These are phyloP conservation scores for Bifiguratus adelaidae DNA, from an alignment of 192 early-diverging fungal genomes.

Conservation along the genomic window DNA sequence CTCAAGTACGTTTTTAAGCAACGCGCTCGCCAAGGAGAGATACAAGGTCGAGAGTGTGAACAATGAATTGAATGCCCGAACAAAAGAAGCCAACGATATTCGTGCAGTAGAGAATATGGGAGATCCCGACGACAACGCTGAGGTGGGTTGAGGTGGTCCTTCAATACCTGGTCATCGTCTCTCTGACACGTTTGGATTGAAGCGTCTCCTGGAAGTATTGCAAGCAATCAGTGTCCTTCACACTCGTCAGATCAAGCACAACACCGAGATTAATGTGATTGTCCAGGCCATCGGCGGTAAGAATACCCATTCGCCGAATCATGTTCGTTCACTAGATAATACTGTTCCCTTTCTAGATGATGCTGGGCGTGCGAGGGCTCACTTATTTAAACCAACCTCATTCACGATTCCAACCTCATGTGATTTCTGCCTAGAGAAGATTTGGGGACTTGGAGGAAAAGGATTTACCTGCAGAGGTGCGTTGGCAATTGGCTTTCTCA, in stretches of 20 bases:
- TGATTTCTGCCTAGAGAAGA: constrained; percentile 59
- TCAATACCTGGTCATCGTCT: no score
- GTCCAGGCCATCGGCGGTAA: constrained; percentile 53
- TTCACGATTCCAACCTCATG: constrained; percentile 70
- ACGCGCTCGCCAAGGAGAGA: constrained; percentile 25
- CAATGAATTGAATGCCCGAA: not conserved
- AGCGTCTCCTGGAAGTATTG: constrained; percentile 40
- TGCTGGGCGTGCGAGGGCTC: constrained; percentile 32
- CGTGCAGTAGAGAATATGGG: no score
- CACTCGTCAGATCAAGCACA: constrained; percentile 25
- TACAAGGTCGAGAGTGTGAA: constrained; percentile 41
- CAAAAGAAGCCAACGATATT: constrained; percentile 1
- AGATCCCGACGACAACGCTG: not conserved
- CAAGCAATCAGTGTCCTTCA: constrained; percentile 39
- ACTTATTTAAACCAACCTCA: constrained; percentile 56
- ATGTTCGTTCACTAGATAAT: not conserved
- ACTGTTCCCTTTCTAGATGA: constrained; percentile 22
- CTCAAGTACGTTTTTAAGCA: no score
- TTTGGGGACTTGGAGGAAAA: constrained; percentile 71
- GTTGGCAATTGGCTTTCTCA: not conserved
- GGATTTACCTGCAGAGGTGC: constrained; percentile 54
- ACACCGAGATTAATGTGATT: constrained; percentile 55
- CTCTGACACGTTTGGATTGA: no score
- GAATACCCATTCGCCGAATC: not conserved
- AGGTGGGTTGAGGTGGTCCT: not conserved